Base-by-base conservation (phyloP, 2,329 filamentous ascomycete genomes). In the Penicillium glabrum region DNA sequence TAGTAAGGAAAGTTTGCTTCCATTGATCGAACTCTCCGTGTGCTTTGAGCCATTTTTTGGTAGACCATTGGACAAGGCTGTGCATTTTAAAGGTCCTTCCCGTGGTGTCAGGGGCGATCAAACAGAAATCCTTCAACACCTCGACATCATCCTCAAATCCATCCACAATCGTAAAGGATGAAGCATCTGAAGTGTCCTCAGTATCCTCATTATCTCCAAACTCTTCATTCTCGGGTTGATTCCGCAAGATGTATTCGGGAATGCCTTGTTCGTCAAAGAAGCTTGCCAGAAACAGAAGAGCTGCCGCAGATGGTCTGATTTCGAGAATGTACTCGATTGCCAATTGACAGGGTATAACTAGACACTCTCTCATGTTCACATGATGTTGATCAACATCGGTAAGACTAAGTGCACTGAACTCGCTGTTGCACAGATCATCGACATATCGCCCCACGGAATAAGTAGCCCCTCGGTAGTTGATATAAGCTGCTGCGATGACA, bases 91-190 rank as follows among this genome's bases (percentile, higher is more conserved):
- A 33, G 3, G n/a, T 26, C n/a, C 19, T 56, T 8, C 43, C 47
- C 10, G 10, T 29, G 6, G 13, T 41, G 1, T 21, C 24, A n/a
- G 23, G 35, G 4, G 47, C 9, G 14, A 56, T 46, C 13, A 56
- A 16, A 27, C 46, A 56, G 27, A 51, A 46, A 31, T 46, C 26
- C 16, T 37, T 37, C 16, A 59, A 24, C 49, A 63, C 24, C 2
- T 46, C 8, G 4, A 56, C 13, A 43, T 56, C 53, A 31, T 56
- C 47, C 21, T 56, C 47, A 19, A 56, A 56, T 39, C 35, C 35
- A 41, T 41, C 35, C 10, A 39, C 19, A 21, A 31, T 51, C 19
- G 27, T 48, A 8, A 35, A 31, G 6, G 46, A 33, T 2, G 27
- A 23, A n/a, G 27, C n/a, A 16, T 48, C 31, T 16, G 46, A 31